These are phyloP conservation scores for Comarum palustre DNA, from an alignment of 306 rosid species.

Conservation along the genomic window DNA sequence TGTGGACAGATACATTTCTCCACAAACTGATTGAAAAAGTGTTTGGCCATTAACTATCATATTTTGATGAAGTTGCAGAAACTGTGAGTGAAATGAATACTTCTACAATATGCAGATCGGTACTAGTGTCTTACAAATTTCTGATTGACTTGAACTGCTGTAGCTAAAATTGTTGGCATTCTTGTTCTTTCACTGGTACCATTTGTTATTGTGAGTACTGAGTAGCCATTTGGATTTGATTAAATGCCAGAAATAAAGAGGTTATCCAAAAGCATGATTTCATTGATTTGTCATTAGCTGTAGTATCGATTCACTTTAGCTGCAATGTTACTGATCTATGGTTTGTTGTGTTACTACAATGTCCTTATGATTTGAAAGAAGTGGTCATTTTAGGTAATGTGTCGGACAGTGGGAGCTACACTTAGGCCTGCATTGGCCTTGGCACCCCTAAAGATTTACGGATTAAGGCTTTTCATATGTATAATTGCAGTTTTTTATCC, in stretches of 20 bases:
- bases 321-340: background rate
- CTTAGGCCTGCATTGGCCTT: too few relatives aligned
- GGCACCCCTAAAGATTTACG: too few relatives aligned
- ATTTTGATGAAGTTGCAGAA: background rate
- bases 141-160: background rate
- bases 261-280: background rate
- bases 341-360: background rate
- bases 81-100: background rate
- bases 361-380: background rate
- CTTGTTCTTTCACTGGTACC: background rate
- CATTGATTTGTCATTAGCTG: constrained; percentile 1
- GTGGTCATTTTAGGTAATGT: background rate
- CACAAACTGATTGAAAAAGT: background rate
- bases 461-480: too few relatives aligned
- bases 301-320: too few relatives aligned
- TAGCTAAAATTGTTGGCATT: background rate
- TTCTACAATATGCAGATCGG: background rate
- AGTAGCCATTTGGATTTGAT: background rate
- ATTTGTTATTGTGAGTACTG: background rate
- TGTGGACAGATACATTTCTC: too few relatives aligned
- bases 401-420: too few relatives aligned
- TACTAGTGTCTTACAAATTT: background rate
- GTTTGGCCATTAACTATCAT: background rate
- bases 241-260: background rate
- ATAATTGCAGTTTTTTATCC: too few relatives aligned